Base-by-base conservation (phyloP, 306 rosid species). In the Lotus japonicus region DNA sequence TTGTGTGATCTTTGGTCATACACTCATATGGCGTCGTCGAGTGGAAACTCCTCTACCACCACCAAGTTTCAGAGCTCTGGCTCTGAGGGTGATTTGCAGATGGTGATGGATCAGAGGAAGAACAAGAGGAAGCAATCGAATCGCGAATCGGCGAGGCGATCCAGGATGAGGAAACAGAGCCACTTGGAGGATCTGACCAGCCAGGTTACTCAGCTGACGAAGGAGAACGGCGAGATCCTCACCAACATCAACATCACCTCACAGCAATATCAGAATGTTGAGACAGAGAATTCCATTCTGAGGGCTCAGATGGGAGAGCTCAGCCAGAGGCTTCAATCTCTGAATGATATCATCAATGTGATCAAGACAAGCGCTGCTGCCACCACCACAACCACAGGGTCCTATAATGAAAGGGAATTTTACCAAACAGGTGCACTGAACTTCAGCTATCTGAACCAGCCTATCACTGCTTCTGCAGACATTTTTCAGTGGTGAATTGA, bases 81-180 rank as follows among this genome's bases (percentile, higher is more conserved):
- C 0, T 87, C 89, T 1, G 95, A 87, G 33, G 92, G 70, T 23
- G 85, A 86, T 11, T 54, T 88, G 80, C 85, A 73, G 77, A 45
- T 51, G 14, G 5, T 82, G 82, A 81, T 85, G 85, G 87, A 87
- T 74, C 77, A 87, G 58, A 82, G 97, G 6, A 89, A 84, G 13
- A 68, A 90, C 79, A 92, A 85, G 66, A 76, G 97, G 72, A 92
- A 85, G 89, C 74, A 85, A 74, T 89, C 96, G 23, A 92, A 92
- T 61, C 82, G 97, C 0, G 97, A 92, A 73, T 92, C 97, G 4
- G 97, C 97, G 10, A 83, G 89, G 64, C 79, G 97, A 73, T 92
- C 95, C 1, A 43, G 97, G 69, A 81, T 87, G 96, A 51, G 95
- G 12, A 92, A 92, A 62, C 96, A 89, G 78, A 81, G 84, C 58